phyloP scores from a whole-genome alignment of 768 basidiomycete genomes.

The Calocybe gangraenosa region DNA sequence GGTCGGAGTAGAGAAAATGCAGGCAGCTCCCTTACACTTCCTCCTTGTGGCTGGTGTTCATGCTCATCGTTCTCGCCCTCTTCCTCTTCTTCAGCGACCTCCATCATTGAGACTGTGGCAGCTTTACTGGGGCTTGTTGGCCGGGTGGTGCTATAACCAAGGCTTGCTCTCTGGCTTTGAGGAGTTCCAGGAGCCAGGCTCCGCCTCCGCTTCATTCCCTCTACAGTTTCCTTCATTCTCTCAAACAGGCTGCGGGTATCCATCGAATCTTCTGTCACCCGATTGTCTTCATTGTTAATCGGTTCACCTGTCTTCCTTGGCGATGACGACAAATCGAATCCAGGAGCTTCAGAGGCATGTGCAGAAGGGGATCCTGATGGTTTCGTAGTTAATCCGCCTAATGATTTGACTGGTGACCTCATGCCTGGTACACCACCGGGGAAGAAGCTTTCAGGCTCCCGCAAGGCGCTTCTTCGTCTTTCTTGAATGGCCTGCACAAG shows the following conservation, averaged over 20 bases:
- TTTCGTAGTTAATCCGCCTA: conserved; percentile 18
- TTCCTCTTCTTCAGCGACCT: conserved; percentile 24
- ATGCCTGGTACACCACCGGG: conserved; percentile 52
- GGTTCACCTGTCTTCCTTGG: conserved; percentile 11
- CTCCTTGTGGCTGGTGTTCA: conserved; percentile 2
- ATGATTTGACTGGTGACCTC: conserved; percentile 16
- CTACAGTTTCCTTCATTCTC: conserved; percentile 46
- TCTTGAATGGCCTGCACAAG: conserved; percentile 53
- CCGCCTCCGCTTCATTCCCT: conserved; percentile 41
- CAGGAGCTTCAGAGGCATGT: background rate
- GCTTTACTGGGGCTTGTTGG: conserved; percentile 10
- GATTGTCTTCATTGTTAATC: conserved; percentile 13
- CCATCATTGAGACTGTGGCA: background rate
- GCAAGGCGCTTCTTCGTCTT: conserved; percentile 55
- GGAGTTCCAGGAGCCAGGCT: conserved; percentile 26
- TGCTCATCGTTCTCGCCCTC: conserved; percentile 8
- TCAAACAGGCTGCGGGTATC: conserved; percentile 42
- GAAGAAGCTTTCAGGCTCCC: conserved; percentile 45
- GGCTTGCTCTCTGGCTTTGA: conserved; percentile 1
- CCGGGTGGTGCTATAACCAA: background rate
- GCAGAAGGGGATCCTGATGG: conserved; percentile 5
- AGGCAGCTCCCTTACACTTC: background rate
- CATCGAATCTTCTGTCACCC: conserved; percentile 29
- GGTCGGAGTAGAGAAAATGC: conserved; percentile 20
- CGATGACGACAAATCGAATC: background rate